Conservation (phyloP, 2,329 filamentous ascomycete species). For the Aspergillus novofumigatus region DNA sequence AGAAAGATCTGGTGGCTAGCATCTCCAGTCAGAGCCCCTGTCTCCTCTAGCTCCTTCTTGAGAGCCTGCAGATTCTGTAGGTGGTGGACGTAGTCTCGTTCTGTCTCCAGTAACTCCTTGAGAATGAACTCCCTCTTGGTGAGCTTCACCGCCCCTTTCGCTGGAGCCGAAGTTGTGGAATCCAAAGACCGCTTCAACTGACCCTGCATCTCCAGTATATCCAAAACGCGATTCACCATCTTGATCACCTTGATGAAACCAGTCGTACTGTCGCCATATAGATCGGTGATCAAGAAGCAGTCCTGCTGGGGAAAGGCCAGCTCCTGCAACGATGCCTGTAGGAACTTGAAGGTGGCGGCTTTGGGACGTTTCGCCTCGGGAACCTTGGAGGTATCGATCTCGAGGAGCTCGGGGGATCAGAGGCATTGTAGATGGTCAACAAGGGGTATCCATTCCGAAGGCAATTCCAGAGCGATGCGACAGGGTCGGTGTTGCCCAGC, state of each 20-base stretch:
- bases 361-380: slow-evolving; percentile 75
- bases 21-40: slow-evolving; percentile 82
- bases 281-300: slow-evolving; percentile 85
- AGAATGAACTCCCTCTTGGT: slow-evolving; percentile 83
- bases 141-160: slow-evolving; percentile 52
- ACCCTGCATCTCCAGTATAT: slow-evolving; percentile 74
- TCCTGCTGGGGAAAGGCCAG: slow-evolving; percentile 74
- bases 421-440: slow-evolving; percentile 81
- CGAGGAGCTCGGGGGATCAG: slow-evolving; percentile 67
- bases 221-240: slow-evolving; percentile 87
- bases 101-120: slow-evolving; percentile 86
- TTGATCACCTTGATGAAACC: slow-evolving; percentile 96
- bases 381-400: slow-evolving; percentile 60
- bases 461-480: slow-evolving; percentile 85
- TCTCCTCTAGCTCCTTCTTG: slow-evolving; percentile 85
- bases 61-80: slow-evolving; percentile 88
- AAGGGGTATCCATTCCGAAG: slow-evolving; percentile 80
- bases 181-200: slow-evolving; percentile 64
- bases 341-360: slow-evolving; percentile 85
- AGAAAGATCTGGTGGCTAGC: slow-evolving; percentile 91
- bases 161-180: slow-evolving; percentile 40
- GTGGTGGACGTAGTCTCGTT: slow-evolving; percentile 97
- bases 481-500: slow-evolving; percentile 65
- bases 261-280: slow-evolving; percentile 91
- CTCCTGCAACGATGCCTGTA: slow-evolving; percentile 81